A percentile compares a stretch with the other conserved stretches of the same genome.
phyloP scores from a whole-genome alignment of 495 filamentous ascomycete species.

The Neurospora sp. region DNA sequence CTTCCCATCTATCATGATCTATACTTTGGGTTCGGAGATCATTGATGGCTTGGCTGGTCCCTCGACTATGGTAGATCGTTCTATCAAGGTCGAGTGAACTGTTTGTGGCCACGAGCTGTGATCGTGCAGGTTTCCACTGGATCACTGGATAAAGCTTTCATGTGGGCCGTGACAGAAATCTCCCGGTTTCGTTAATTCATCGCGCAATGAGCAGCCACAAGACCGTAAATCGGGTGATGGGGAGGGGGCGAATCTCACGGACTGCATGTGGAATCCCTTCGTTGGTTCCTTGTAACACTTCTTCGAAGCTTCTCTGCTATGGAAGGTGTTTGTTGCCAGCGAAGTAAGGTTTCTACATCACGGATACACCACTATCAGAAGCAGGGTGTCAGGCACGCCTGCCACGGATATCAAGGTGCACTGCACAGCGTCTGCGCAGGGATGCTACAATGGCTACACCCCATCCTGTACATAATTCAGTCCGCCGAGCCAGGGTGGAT shows the following conservation, averaged over 20 bases:
- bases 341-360: neutral
- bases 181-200: neutral
- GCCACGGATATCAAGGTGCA: neutral
- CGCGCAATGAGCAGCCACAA: neutral
- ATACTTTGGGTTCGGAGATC: slow-evolving; percentile 60
- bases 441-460: neutral
- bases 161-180: neutral
- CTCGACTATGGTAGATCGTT: neutral
- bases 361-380: neutral
- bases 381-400: neutral
- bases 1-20: slow-evolving; percentile 60
- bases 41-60: slow-evolving; percentile 52
- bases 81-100: neutral
- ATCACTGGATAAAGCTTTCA: neutral
- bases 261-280: neutral
- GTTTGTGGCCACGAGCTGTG: neutral
- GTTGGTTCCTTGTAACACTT: neutral
- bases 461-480: neutral
- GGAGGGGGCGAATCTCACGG: neutral
- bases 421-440: neutral
- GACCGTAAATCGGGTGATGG: neutral
- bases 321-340: neutral
- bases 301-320: neutral
- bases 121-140: no score
- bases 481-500: neutral